Evolutionary conservation across 495 filamentous ascomycete species (phyloP).

Genomic region (Trichoderma gamsii): DNA sequence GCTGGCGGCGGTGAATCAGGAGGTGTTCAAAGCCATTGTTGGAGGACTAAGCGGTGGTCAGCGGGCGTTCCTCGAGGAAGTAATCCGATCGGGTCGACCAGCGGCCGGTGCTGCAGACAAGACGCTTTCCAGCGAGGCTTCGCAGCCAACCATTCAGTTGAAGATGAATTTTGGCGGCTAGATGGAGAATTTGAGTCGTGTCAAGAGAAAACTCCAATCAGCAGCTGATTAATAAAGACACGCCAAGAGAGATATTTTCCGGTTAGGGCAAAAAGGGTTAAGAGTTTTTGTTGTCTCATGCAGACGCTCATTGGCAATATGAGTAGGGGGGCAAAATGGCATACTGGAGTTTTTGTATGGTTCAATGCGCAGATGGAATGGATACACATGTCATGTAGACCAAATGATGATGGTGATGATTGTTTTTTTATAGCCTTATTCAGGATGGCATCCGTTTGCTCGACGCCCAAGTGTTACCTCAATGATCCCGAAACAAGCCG

Average conservation of each 20-base stretch:
- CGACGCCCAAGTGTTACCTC: conserved; percentile 9
- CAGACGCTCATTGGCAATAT: conserved; percentile 1
- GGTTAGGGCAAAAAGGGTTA: not conserved
- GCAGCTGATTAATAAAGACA: not conserved
- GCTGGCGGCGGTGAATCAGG: conserved; percentile 67
- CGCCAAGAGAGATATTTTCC: not conserved
- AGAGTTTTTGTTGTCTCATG: not conserved
- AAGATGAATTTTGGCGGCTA: conserved; percentile 78
- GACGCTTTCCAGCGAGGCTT: conserved; percentile 36
- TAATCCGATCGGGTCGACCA: conserved; percentile 57
- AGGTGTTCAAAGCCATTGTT: conserved; percentile 69
- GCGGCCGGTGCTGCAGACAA: conserved; percentile 26
- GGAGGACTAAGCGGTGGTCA: conserved; percentile 62
- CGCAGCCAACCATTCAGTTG: conserved; percentile 81
- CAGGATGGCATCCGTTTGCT: not conserved
- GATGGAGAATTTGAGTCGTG: not conserved
- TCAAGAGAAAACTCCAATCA: conserved; percentile 6
- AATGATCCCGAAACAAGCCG: not conserved
- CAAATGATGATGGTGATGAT: not conserved
- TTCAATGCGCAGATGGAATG: not conserved
- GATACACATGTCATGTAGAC: conserved; percentile 11
- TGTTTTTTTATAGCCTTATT: not conserved
- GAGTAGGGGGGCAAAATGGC: not conserved
- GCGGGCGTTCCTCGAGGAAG: conserved; percentile 73
- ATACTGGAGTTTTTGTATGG: conserved; percentile 3